These are phyloP conservation scores for Cornus florida DNA, from an alignment of 148 eudicot species.

Conservation along the genomic window DNA sequence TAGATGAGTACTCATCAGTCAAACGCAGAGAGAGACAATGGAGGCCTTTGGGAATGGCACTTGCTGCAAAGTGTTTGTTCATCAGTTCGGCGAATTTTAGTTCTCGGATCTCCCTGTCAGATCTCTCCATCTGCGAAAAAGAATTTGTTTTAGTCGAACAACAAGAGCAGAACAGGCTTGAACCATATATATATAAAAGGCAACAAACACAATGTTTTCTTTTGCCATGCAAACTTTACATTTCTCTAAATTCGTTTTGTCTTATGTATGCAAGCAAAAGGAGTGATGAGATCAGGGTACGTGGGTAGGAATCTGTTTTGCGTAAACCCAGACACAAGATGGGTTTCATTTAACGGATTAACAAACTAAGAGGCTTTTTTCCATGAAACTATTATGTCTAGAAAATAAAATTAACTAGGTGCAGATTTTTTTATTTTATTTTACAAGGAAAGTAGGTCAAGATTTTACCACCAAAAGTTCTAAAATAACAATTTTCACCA, in stretches of 20 bases:
- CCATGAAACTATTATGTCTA: not conserved
- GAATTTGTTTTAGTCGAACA: not conserved
- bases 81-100: constrained; percentile 90
- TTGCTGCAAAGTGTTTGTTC: constrained; percentile 98
- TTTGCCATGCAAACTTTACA: not conserved
- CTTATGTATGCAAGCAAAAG: not conserved
- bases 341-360: not conserved
- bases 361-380: not conserved
- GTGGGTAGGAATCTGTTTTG: not conserved
- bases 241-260: not conserved
- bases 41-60: constrained; percentile 92
- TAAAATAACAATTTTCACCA: no score
- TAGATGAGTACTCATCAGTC: constrained; percentile 98
- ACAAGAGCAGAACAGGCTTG: not conserved
- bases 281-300: not conserved
- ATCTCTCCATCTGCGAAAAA: constrained; percentile 84
- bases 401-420: no score
- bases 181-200: not conserved
- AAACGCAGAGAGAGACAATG: constrained; percentile 94
- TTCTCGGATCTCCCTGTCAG: constrained; percentile 78
- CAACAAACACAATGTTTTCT: not conserved
- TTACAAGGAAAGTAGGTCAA: no score
- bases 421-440: no score
- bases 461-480: no score
- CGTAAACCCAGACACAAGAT: not conserved